phyloP scores from a whole-genome alignment of 352 stramenopile genomes.

The Pseudoperonospora humuli region DNA sequence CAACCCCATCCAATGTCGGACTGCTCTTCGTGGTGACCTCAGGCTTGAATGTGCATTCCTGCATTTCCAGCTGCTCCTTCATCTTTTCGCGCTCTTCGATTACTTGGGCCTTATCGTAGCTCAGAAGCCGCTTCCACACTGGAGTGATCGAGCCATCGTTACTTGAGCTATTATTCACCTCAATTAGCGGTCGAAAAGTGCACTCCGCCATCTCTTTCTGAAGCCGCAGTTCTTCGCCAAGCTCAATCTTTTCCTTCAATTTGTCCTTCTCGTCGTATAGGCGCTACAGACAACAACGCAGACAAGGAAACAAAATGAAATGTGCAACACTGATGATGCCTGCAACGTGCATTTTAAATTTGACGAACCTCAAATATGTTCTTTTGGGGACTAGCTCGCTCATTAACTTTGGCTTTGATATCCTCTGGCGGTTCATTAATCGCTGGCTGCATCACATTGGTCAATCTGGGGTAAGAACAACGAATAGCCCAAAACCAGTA shows the following conservation, averaged over 20 bases:
- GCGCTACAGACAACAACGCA: constrained; percentile 30
- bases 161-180: constrained; percentile 20
- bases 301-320: constrained; percentile 7
- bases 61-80: constrained; percentile 60
- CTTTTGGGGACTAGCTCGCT: constrained; percentile 47
- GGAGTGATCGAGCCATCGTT: constrained; percentile 34
- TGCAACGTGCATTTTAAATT: constrained; percentile 16
- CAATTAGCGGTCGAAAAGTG: constrained; percentile 69
- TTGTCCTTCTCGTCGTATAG: constrained; percentile 76
- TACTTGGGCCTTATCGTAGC: constrained; percentile 72
- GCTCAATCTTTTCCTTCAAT: constrained; percentile 68
- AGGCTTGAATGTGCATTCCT: constrained; percentile 79
- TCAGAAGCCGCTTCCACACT: constrained; percentile 69
- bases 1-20: constrained; percentile 35
- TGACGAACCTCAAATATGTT: constrained; percentile 74
- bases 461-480: constrained; percentile 7
- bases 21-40: constrained; percentile 48
- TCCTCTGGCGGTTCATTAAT: constrained; percentile 45
- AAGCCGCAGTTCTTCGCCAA: constrained; percentile 53
- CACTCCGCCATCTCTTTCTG: constrained; percentile 77
- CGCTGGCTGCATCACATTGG: constrained; percentile 33
- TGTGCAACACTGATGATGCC: constrained; percentile 5
- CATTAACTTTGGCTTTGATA: constrained; percentile 54
- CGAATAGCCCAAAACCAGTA: not conserved
- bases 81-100: constrained; percentile 70